phyloP scores from a whole-genome alignment of 2,329 filamentous ascomycete species.

The Cercospora sp. region DNA sequence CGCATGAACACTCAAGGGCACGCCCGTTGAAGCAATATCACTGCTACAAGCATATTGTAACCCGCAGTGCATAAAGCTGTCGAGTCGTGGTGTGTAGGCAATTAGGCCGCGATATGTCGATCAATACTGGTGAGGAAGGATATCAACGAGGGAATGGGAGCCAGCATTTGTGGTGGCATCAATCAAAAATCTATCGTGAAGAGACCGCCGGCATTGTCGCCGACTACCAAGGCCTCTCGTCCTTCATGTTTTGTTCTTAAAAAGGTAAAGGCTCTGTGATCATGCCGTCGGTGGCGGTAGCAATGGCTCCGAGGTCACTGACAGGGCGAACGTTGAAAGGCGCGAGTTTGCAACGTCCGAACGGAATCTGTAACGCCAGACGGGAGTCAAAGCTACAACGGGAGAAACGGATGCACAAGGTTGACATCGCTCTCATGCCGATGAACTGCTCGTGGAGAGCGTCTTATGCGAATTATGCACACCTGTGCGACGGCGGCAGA shows the following conservation, averaged over 20 bases:
- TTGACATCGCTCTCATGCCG: not conserved
- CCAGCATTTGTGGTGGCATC: not conserved
- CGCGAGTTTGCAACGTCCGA: not conserved
- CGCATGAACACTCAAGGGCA: not conserved
- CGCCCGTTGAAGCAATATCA: not conserved
- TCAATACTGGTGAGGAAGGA: not conserved
- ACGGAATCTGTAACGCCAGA: not conserved
- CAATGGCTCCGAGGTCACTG: not conserved
- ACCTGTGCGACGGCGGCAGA: not conserved
- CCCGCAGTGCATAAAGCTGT: not conserved
- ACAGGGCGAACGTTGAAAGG: not conserved
- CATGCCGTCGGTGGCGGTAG: not conserved
- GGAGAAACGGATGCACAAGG: not conserved
- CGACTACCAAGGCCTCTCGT: not conserved
- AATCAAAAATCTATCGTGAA: not conserved
- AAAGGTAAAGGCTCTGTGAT: not conserved
- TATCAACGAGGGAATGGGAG: not conserved
- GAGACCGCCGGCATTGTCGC: not conserved
- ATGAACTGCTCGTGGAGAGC: not conserved
- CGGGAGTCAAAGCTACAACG: not conserved
- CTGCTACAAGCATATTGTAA: not conserved
- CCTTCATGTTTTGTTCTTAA: not conserved
- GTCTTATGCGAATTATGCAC: not conserved
- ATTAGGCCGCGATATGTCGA: not conserved
- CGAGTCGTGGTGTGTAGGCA: not conserved